phyloP scores from a whole-genome alignment of 139 green algal species.

The Chlamydomonas asymmetrica region DNA sequence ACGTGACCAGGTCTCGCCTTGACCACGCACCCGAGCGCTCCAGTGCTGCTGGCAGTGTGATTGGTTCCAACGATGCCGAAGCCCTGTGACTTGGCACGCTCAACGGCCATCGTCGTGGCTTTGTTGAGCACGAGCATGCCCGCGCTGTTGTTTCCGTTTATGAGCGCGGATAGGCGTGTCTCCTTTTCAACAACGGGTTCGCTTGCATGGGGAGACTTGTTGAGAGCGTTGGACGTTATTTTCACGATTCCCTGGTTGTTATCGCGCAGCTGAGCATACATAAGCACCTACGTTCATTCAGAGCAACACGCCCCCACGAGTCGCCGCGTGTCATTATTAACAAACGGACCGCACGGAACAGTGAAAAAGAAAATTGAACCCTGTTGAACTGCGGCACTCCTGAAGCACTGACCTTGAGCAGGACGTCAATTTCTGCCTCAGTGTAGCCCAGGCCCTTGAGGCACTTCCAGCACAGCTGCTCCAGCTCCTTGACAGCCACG shows the following conservation, averaged over 20 bases:
- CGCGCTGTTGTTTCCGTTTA: conserved; percentile 65
- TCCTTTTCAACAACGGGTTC: conserved; percentile 51
- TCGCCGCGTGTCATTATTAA: not conserved
- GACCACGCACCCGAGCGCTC: conserved; percentile 62
- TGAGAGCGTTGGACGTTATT: conserved; percentile 69
- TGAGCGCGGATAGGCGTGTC: conserved; percentile 55
- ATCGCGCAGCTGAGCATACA: conserved; percentile 79
- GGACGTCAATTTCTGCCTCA: conserved; percentile 37
- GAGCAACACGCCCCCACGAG: not conserved
- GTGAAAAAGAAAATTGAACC: not conserved
- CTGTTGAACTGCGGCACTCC: not conserved
- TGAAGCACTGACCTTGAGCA: conserved; percentile 46
- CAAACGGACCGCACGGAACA: not conserved
- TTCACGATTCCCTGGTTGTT: conserved; percentile 88
- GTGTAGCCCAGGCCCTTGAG: conserved; percentile 54
- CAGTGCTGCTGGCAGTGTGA: conserved; percentile 70
- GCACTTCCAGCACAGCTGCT: conserved; percentile 47
- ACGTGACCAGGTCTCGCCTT: too few relatives aligned
- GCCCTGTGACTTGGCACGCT: conserved; percentile 57
- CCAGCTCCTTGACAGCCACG: conserved; percentile 46
- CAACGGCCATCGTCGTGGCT: conserved; percentile 54
- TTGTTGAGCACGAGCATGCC: conserved; percentile 75
- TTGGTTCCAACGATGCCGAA: conserved; percentile 76
- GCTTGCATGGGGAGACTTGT: conserved; percentile 28
- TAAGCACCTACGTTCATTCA: conserved; percentile 62